Evolutionary conservation across 129 eudicot species (phyloP), one percentile per base, ranked within the genome.

Genomic region (Flaveria sonorensis): DNA sequence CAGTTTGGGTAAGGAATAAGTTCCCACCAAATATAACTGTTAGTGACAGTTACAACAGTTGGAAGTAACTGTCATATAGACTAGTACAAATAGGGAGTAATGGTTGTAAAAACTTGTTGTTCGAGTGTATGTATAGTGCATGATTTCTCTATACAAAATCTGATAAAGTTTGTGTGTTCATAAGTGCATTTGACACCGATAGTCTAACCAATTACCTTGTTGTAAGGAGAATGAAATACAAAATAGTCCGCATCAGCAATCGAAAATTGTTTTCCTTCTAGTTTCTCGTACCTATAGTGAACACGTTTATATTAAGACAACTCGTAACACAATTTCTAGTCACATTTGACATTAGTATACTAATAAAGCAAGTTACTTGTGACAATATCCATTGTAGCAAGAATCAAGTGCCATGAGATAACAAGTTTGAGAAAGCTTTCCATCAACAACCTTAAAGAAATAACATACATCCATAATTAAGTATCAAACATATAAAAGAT

Each of bases 381-480:
- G 74, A 80, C 97, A 91, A 75, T 84, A 89, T 50, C 81, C 79
- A 68, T 79, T 86, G 77, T 94, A 94, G 92, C 98, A 94, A 72
- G 98, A 84, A 86, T 94, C 98, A 3, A 94, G 90, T 30, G 98
- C 98, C 97, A 87, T 89, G 61, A 94, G 96, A 86, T 91, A 94
- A 80, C 98, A 94, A 70, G 98, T 94, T 78, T 94, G 98, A 45
- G 98, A 91, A 79, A 94, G 86, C 82, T 94, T 94, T 71, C 98
- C 98, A 80, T 94, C 98, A 73, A 94, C 98, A 81, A 94, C 97
- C 98, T 93, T 55, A 55, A 23, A 55, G 12, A 19, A 55, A 55
- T 28, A 19, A 19, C 7, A 55, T 19, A 8, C 24, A 53, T 55
- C 0, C 0, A 19, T 55, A 55, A 18, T 19, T 55, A 55, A 55